Conservation (phyloP, 2,329 filamentous ascomycete genomes). For the Diplodia mutila region DNA sequence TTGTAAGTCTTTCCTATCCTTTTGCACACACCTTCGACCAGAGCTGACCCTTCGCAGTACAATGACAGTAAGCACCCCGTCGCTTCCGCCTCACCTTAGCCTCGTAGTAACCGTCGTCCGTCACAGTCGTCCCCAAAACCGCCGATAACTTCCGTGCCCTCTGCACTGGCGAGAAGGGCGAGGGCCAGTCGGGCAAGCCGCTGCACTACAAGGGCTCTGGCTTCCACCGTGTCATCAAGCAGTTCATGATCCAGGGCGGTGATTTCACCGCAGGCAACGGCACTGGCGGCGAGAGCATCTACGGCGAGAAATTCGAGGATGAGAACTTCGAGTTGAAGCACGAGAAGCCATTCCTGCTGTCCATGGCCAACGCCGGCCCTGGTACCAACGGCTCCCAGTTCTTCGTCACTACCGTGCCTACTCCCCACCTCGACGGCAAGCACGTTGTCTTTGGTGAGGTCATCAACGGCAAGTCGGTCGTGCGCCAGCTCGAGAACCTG, state of each 20-base stretch:
- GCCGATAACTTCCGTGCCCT: constrained; percentile 94
- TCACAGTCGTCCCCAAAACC: constrained; percentile 80
- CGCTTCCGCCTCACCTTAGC: constrained; percentile 21
- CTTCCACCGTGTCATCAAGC: constrained; percentile 97
- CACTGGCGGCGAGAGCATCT: constrained; percentile 95
- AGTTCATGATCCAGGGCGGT: constrained; percentile 98
- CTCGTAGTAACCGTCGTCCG: constrained; percentile 6
- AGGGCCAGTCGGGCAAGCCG: constrained; percentile 78
- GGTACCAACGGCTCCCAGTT: constrained; percentile 97
- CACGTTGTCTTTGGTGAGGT: constrained; percentile 98
- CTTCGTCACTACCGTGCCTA: constrained; percentile 95
- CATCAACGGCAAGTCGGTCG: constrained; percentile 85
- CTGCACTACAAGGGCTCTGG: constrained; percentile 89
- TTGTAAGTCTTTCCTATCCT: constrained; percentile 56
- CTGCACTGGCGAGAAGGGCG: constrained; percentile 92
- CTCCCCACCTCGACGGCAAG: constrained; percentile 92
- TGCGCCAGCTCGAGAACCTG: constrained; percentile 88
- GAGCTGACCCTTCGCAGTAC: constrained; percentile 40
- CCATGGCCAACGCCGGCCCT: constrained; percentile 97
- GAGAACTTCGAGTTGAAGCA: constrained; percentile 95
- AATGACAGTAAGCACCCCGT: constrained; percentile 43
- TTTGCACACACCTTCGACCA: background rate
- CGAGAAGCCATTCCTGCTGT: constrained; percentile 88
- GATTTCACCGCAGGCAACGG: constrained; percentile 96
- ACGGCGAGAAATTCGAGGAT: constrained; percentile 95